phyloP scores from a whole-genome alignment of 2,329 filamentous ascomycete species.

The Ophioceras dolichostomum region DNA sequence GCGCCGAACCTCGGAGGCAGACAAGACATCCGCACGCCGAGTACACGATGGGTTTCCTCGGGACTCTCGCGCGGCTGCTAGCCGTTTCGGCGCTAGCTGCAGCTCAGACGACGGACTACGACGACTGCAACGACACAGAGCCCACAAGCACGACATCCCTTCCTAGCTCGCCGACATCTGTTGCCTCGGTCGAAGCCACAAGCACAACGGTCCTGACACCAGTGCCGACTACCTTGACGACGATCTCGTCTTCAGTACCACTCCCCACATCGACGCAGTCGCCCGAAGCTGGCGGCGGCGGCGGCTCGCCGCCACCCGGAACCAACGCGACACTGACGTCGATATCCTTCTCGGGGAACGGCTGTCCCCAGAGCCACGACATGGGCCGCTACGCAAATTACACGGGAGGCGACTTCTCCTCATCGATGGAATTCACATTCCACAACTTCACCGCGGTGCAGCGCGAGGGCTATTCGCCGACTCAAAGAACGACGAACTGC shows the following conservation, averaged over 20 bases:
- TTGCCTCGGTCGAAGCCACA: too few species aligned
- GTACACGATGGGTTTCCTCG: not conserved
- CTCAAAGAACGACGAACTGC: constrained; percentile 31
- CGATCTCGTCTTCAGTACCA: not conserved
- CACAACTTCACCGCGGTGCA: constrained; percentile 1
- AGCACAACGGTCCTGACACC: too few species aligned
- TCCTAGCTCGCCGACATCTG: too few species aligned
- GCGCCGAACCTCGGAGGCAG: too few species aligned
- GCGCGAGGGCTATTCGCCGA: constrained; percentile 14
- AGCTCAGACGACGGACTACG: too few species aligned
- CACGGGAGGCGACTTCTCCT: not conserved
- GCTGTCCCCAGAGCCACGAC: constrained; percentile 22
- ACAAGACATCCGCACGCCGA: not conserved
- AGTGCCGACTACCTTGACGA: not conserved
- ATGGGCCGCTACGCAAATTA: not conserved
- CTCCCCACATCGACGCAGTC: too few species aligned
- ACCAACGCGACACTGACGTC: not conserved
- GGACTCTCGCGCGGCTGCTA: not conserved
- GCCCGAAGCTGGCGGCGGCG: too few species aligned
- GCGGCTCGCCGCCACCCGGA: too few species aligned
- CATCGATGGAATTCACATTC: not conserved
- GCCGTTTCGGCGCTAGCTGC: not conserved
- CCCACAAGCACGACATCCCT: too few species aligned
- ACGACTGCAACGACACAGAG: too few species aligned
- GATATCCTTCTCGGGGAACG: constrained; percentile 25